Evolutionary conservation across 2,329 filamentous ascomycete genomes (phyloP).

Genomic region (Pseudopyricularia javanii): DNA sequence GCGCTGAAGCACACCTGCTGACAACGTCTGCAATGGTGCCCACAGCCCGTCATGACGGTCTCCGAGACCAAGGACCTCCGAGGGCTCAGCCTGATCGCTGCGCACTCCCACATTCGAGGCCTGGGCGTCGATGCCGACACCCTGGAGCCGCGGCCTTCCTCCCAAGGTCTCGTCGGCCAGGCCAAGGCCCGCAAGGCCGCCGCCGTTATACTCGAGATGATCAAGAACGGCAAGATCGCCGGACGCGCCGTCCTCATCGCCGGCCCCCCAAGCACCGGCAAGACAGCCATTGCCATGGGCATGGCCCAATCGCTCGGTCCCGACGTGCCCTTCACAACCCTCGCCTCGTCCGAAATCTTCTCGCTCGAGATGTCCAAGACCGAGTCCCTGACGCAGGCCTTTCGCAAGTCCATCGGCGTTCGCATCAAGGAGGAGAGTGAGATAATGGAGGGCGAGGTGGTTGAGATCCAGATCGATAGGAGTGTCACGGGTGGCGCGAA

Average conservation of each 20-base stretch:
- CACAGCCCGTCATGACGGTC: conserved; percentile 58
- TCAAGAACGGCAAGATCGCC: conserved; percentile 96
- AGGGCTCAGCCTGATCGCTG: conserved; percentile 92
- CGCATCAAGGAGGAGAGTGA: conserved; percentile 98
- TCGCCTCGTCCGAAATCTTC: conserved; percentile 94
- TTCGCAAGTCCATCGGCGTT: conserved; percentile 95
- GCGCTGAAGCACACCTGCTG: conserved; percentile 1
- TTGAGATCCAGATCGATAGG: conserved; percentile 96
- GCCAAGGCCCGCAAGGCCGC: conserved; percentile 94
- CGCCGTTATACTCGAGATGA: conserved; percentile 95
- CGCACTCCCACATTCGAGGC: conserved; percentile 94
- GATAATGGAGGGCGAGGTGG: conserved; percentile 97
- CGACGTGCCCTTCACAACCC: conserved; percentile 92
- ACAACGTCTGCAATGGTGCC: conserved; percentile 5
- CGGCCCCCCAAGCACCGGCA: conserved; percentile 91
- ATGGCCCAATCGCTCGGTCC: conserved; percentile 93
- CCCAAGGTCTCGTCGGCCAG: conserved; percentile 91
- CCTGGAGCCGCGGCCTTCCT: conserved; percentile 71
- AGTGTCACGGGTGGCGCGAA: conserved; percentile 95
- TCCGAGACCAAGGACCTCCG: conserved; percentile 93
- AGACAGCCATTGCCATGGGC: conserved; percentile 96
- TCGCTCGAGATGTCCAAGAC: conserved; percentile 99
- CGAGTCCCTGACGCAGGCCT: conserved; percentile 95
- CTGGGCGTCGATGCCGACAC: conserved; percentile 88
- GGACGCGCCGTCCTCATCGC: conserved; percentile 90